These are phyloP conservation scores for Elsinoe australis DNA, from an alignment of 2,329 filamentous ascomycete genomes.

Conservation along the genomic window DNA sequence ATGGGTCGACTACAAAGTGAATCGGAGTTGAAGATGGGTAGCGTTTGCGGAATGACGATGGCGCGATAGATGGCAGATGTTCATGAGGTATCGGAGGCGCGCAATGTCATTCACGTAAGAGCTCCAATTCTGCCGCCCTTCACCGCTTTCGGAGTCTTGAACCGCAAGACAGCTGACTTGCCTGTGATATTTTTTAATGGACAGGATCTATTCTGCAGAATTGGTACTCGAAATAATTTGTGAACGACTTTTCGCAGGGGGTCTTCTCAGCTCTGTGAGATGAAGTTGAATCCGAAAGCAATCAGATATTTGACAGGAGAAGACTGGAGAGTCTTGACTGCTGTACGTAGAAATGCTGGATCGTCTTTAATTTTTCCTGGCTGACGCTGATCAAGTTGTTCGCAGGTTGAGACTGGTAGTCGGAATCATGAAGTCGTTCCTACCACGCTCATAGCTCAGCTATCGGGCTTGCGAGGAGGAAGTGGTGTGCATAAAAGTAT, in stretches of 20 bases:
- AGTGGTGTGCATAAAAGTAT: slow-evolving; percentile 79
- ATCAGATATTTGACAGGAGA: slow-evolving; percentile 87
- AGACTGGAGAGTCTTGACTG: slow-evolving; percentile 91
- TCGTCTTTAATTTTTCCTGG: background rate
- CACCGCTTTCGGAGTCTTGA: slow-evolving; percentile 20
- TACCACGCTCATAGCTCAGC: slow-evolving; percentile 75
- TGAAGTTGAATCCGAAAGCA: slow-evolving; percentile 93
- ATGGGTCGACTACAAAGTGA: background rate
- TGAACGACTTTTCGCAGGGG: too few species aligned
- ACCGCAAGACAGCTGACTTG: slow-evolving; percentile 3
- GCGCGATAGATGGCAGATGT: background rate
- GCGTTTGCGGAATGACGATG: too few species aligned
- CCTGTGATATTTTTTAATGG: slow-evolving; percentile 1
- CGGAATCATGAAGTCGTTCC: slow-evolving; percentile 97
- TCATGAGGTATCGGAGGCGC: background rate
- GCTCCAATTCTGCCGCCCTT: slow-evolving; percentile 15
- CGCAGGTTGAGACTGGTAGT: slow-evolving; percentile 81
- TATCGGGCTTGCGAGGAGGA: slow-evolving; percentile 67
- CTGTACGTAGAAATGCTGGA: slow-evolving; percentile 52
- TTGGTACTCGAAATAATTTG: too few species aligned
- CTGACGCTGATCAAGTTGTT: slow-evolving; percentile 21
- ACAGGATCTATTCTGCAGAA: background rate
- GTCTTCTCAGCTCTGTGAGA: too few species aligned
- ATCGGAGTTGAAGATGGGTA: slow-evolving; percentile 25
- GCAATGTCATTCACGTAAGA: slow-evolving; percentile 14